Evolutionary conservation across 2,329 filamentous ascomycete species (phyloP).

Genomic region (Lachnellula occidentalis): DNA sequence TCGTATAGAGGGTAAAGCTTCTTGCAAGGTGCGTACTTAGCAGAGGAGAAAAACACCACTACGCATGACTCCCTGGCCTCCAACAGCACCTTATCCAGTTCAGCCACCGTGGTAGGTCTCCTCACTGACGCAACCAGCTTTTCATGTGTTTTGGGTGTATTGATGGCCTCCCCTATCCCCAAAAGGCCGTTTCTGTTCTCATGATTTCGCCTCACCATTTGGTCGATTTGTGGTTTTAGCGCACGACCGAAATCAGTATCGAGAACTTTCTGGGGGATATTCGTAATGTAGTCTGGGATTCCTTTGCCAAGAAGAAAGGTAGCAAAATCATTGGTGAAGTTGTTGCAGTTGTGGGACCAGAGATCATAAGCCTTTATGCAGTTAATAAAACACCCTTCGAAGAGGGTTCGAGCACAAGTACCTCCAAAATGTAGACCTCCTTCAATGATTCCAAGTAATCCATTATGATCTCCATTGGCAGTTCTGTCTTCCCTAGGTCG

Average conservation of each 20-base stretch:
- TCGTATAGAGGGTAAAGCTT: slow-evolving; percentile 77
- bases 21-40: slow-evolving; percentile 81
- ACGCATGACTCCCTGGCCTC: slow-evolving; percentile 63
- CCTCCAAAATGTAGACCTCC: slow-evolving; percentile 75
- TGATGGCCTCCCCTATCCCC: slow-evolving; percentile 20
- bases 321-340: slow-evolving; percentile 88
- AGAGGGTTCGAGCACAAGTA: slow-evolving; percentile 28
- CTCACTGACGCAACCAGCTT: slow-evolving; percentile 47
- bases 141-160: slow-evolving; percentile 14
- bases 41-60: slow-evolving; percentile 87
- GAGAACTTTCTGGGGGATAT: slow-evolving; percentile 78
- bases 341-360: slow-evolving; percentile 93
- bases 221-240: slow-evolving; percentile 71
- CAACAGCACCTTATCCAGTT: slow-evolving; percentile 56
- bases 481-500: slow-evolving; percentile 66
- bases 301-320: slow-evolving; percentile 85
- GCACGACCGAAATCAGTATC: slow-evolving; percentile 84
- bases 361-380: slow-evolving; percentile 70
- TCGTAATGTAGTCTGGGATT: slow-evolving; percentile 81
- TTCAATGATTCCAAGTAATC: slow-evolving; percentile 85
- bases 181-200: slow-evolving; percentile 41
- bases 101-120: slow-evolving; percentile 51
- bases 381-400: slow-evolving; percentile 1
- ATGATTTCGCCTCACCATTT: slow-evolving; percentile 54
- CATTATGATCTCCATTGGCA: slow-evolving; percentile 75